These are phyloP conservation scores for Aspergillus felis DNA, from an alignment of 2,329 filamentous ascomycete species.

Conservation along the genomic window DNA sequence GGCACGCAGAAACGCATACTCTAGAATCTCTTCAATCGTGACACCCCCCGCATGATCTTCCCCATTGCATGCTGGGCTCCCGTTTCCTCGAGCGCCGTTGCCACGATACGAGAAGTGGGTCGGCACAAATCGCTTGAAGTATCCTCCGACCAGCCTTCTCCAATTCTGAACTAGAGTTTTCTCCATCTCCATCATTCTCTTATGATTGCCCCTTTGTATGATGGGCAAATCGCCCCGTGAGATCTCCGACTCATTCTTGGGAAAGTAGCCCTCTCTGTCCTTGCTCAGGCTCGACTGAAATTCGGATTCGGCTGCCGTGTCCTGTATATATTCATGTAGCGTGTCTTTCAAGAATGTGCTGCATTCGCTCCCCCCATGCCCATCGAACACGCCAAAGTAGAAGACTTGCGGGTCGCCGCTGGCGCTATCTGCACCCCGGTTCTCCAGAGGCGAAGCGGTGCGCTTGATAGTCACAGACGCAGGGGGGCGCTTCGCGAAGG, in stretches of 20 bases:
- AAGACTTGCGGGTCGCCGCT: slow-evolving; percentile 93
- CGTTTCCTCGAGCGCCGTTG: slow-evolving; percentile 17
- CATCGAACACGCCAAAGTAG: slow-evolving; percentile 96
- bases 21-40: slow-evolving; percentile 59
- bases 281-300: slow-evolving; percentile 69
- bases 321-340: slow-evolving; percentile 84
- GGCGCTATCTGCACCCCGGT: slow-evolving; percentile 67
- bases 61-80: slow-evolving; percentile 29
- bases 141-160: slow-evolving; percentile 82
- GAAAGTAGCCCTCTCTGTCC: slow-evolving; percentile 12
- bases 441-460: slow-evolving; percentile 36
- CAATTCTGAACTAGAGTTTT: slow-evolving; percentile 70
- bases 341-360: slow-evolving; percentile 80
- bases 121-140: slow-evolving; percentile 87
- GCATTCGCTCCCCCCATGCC: slow-evolving; percentile 87
- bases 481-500: slow-evolving; percentile 81
- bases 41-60: slow-evolving; percentile 25
- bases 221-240: slow-evolving; percentile 41
- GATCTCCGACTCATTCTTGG: slow-evolving; percentile 10
- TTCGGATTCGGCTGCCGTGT: slow-evolving; percentile 71
- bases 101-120: slow-evolving; percentile 62
- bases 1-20: slow-evolving; percentile 88
- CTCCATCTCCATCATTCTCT: slow-evolving; percentile 66
- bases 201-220: slow-evolving; percentile 52
- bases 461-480: slow-evolving; percentile 52